Base-by-base conservation (phyloP, 1,284 basidiomycete genomes). In the Cryptococcus hybrid region DNA sequence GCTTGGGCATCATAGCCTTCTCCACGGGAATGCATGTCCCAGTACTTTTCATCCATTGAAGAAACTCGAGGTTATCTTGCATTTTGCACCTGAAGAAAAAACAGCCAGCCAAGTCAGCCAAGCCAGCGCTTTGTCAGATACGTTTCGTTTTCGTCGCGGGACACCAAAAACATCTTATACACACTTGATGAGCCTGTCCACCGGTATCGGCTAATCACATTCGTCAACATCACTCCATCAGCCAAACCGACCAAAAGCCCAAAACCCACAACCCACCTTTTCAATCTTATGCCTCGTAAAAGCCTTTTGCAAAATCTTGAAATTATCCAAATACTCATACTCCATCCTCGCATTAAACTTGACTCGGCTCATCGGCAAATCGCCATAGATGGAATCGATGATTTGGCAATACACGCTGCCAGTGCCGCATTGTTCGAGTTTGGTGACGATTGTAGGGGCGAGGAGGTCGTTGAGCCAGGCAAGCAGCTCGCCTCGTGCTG, bases 41-140 rank as follows among this genome's bases (percentile, higher is more conserved):
- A 99, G 79, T 88, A 97, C 54, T 89, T 88, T 75, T 94, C 94
- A 92, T 84, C 95, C 95, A 99, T 78, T 99, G 95, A 56, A 95
- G 76, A 79, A 99, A 99, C 77, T 99, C 96, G 67, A 99, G 87
- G 79, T 99, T 99, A 79, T 99, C 96, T 88, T 98, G 96, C 95
- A 99, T 99, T 82, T 98, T 98, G 83, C 95, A 99, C 57, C 72
- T 74, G 40, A 5, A 35, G 24, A 24, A 24, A 24, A 24, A 24
- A 24, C 24, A 24, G 24, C 24, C 24, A 24, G 24, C 24, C 24
- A 24, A 24, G 24, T 24, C 24, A 24, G 24, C 24, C 24, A 24
- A 24, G 7, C 24, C 47, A 49, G n/a, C 3, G 11, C 5, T 46
- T 18, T 35, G 45, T 49, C 35, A 52, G 36, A 43, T 34, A 18